Percentiles rank a stretch among this genome's conserved stretches.
Conservation (phyloP, 176 grass and related monocot species). For the Musa acuminata region DNA sequence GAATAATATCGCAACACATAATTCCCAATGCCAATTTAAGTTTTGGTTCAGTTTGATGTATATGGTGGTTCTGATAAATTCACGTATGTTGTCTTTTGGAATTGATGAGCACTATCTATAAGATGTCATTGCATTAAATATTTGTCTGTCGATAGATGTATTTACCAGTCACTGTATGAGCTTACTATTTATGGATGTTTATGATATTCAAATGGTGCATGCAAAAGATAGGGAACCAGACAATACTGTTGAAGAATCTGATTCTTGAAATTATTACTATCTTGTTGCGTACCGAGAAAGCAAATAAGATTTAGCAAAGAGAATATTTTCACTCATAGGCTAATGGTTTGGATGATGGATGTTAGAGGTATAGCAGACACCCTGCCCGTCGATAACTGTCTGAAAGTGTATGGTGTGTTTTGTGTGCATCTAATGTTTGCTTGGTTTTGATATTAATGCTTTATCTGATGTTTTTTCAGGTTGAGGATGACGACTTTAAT, state of each 20-base stretch:
- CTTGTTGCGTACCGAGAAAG: too few species aligned
- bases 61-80: background rate
- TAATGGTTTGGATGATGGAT: too few species aligned
- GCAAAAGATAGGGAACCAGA: too few species aligned
- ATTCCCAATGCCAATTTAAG: background rate
- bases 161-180: background rate
- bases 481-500: conserved; percentile 45
- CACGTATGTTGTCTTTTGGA: background rate
- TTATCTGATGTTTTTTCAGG: conserved; percentile 33
- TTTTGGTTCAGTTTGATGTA: background rate
- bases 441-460: background rate
- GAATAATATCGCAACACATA: too few species aligned
- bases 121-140: background rate
- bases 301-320: too few species aligned
- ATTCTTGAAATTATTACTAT: too few species aligned
- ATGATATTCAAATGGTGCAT: too few species aligned
- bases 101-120: background rate
- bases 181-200: background rate
- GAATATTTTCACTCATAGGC: too few species aligned
- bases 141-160: background rate
- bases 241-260: too few species aligned
- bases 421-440: background rate
- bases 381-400: too few species aligned
- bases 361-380: too few species aligned
- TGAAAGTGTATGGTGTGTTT: background rate